Percentiles rank a stretch among this genome's conserved stretches.
Conservation (phyloP, 169 alveolate species). For the Eimeria acervulina region DNA sequence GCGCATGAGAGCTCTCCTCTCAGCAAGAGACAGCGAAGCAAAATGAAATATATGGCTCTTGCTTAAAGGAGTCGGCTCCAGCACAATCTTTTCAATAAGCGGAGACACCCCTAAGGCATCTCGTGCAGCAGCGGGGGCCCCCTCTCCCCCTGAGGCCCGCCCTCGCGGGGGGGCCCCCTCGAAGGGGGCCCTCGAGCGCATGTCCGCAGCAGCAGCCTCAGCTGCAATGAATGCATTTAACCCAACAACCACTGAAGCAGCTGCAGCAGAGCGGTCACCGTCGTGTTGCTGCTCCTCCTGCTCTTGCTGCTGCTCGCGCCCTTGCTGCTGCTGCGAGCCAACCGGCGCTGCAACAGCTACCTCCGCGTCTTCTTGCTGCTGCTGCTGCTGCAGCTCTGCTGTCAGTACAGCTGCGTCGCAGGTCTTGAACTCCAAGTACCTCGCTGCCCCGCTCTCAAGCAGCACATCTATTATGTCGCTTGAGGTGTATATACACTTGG, state of each 20-base stretch:
- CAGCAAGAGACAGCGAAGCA: not conserved
- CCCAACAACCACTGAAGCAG: conserved; percentile 18
- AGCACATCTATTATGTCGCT: conserved; percentile 51
- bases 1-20: conserved; percentile 18
- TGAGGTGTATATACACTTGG: conserved; percentile 71
- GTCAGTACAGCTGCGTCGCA: conserved; percentile 58
- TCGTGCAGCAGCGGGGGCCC: too few species aligned
- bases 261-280: not conserved
- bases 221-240: conserved; percentile 2
- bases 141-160: too few species aligned
- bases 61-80: conserved; percentile 46
- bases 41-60: conserved; percentile 55
- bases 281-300: not conserved
- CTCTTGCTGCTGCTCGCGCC: not conserved
- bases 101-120: not conserved
- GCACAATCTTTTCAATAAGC: not conserved
- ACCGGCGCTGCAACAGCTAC: not conserved
- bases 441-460: conserved; percentile 65
- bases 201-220: conserved; percentile 23
- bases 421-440: conserved; percentile 45
- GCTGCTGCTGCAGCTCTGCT: conserved; percentile 51
- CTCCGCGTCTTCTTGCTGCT: not conserved
- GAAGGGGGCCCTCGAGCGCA: conserved; percentile 1
- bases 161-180: not conserved
- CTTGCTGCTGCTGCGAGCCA: not conserved